Evolutionary conservation across 108 stramenopile genomes (phyloP), one percentile per base, ranked within the genome.

Genomic region (Pelagomonas calceolata): DNA sequence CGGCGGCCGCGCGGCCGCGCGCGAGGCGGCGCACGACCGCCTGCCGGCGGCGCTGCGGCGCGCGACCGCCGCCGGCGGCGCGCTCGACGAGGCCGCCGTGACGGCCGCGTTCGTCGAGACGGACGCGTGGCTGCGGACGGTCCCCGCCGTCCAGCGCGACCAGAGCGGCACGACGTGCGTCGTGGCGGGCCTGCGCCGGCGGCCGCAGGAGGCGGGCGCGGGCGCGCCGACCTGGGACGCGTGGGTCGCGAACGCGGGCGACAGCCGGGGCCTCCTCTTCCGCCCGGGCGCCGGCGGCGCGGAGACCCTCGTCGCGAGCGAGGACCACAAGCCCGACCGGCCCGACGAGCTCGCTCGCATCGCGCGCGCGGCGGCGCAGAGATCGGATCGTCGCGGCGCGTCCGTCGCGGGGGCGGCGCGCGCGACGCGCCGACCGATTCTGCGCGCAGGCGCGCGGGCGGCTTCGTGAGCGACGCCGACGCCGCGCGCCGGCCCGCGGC

Each of bases 281-380:
- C 51, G 51, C 21, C 51, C 21, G 1, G 3, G 7, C 51, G 51
- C 51, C 21, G 21, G 51, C 21, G 51, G 21, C 7, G 51, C 75
- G 32, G 77, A 72, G 12, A 78, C 79, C n/a, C 75, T 89, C 10
- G 82, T 89, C 33, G 78, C 94, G 66, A 82, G 82, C 44, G 85
- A 84, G 65, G 95, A 97, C 81, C 95, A 97, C 82, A 97, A 97
- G 75, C 95, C 95, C n/a, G 78, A 73, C 72, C n/a, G 39, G 21
- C 29, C 31, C 35, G 46, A 10, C 33, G 83, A 84, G 69, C 21
- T 34, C 33, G 18, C 44, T 12, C 73, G 83, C 46, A 84, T 84
- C 68, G 65, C 67, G 31, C 64, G 44, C 36, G n/a, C n/a, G n/a
- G n/a, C n/a, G n/a, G n/a, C n/a, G n/a, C n/a, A n/a, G n/a, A n/a